phyloP scores from a whole-genome alignment of 345 rosid genomes.

The Gossypium australe region DNA sequence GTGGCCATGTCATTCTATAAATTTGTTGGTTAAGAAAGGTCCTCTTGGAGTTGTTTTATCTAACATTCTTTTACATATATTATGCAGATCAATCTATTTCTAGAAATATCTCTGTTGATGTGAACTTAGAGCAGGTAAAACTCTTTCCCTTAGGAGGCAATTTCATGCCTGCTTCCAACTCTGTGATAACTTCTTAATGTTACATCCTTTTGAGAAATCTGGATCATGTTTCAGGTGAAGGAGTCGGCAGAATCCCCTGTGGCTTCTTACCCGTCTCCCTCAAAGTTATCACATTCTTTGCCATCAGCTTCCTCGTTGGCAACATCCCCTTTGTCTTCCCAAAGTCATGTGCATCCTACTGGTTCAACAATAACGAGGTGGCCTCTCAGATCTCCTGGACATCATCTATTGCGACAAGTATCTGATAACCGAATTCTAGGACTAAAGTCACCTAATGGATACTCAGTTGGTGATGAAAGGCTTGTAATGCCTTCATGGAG shows the following conservation, averaged over 20 bases:
- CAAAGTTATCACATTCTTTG: conserved; percentile 52
- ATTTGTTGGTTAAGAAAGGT: neutral
- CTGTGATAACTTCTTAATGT: neutral
- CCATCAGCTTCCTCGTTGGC: conserved; percentile 61
- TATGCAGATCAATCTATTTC: conserved; percentile 65
- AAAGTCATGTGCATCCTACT: conserved; percentile 40
- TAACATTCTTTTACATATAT: conserved; percentile 13
- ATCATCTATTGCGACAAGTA: conserved; percentile 33
- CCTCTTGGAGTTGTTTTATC: neutral
- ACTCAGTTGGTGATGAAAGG: conserved; percentile 39
- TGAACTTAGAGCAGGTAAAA: conserved; percentile 62
- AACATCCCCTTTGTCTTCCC: conserved; percentile 48
- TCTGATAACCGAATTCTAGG: conserved; percentile 37
- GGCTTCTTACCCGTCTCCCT: conserved; percentile 46
- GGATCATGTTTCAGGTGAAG: conserved; percentile 37
- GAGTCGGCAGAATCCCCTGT: conserved; percentile 42
- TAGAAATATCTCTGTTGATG: conserved; percentile 54
- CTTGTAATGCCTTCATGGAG: conserved; percentile 42
- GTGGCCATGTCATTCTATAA: neutral
- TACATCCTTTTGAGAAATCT: conserved; percentile 14
- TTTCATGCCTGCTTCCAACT: conserved; percentile 10
- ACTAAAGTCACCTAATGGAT: conserved; percentile 37
- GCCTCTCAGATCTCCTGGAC: conserved; percentile 34
- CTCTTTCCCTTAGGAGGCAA: conserved; percentile 14
- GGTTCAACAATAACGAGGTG: conserved; percentile 39